Percentiles rank a stretch among this genome's conserved stretches.
phyloP scores from a whole-genome alignment of 164 flowering plant species.

The Magnolia changhungtana region DNA sequence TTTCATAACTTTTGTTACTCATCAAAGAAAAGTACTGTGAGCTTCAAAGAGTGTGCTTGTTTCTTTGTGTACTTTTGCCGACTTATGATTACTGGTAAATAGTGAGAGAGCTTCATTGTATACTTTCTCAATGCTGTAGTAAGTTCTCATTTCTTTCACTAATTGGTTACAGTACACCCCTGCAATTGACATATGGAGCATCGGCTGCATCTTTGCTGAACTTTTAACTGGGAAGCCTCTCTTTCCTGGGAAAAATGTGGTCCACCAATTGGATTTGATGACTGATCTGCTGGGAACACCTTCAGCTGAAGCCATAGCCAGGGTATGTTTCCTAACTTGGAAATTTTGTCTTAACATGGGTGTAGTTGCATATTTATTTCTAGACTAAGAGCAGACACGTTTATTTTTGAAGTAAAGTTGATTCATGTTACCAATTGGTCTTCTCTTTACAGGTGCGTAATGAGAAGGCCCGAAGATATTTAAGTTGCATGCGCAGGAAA shows the following conservation, averaged over 20 bases:
- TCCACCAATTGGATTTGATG: conserved; percentile 93
- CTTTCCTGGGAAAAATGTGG: conserved; percentile 97
- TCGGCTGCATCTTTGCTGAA: conserved; percentile 97
- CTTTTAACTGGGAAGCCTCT: conserved; percentile 95
- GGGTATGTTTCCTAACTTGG: conserved; percentile 46
- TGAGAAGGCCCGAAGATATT: conserved; percentile 94
- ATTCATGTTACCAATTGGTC: background rate
- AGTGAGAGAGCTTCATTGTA: background rate
- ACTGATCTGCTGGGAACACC: conserved; percentile 94
- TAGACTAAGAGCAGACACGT: background rate
- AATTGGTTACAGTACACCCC: conserved; percentile 78
- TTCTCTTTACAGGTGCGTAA: conserved; percentile 64
- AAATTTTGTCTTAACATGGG: background rate
- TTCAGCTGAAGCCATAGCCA: conserved; percentile 78
- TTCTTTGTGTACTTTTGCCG: background rate
- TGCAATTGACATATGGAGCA: conserved; percentile 98
- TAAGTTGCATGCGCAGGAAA: conserved; percentile 90
- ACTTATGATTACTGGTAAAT: background rate
- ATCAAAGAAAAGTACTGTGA: no score
- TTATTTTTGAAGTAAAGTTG: background rate
- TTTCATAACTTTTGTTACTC: no score
- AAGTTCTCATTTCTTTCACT: background rate
- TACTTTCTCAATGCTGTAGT: background rate
- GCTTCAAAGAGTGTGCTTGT: background rate
- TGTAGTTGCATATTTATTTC: background rate